Evolutionary conservation across 495 filamentous ascomycete genomes (phyloP).

Genomic region (Trichoderma parareesei): DNA sequence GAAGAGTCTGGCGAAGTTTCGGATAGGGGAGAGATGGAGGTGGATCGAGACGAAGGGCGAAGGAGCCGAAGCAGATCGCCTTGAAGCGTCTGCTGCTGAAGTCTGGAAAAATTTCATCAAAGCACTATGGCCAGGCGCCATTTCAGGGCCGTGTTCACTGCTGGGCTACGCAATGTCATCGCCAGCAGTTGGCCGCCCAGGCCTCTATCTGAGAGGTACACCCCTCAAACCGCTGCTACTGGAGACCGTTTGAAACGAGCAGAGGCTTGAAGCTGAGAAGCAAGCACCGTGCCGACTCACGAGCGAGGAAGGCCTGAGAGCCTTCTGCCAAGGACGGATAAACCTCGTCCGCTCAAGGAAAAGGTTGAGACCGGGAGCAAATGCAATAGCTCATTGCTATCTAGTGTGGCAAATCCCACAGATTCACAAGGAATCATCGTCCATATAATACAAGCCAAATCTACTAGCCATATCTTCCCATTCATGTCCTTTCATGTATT

Average conservation of each 20-base stretch:
- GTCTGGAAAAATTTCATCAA: background rate
- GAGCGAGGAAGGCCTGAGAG: no score
- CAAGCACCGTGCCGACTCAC: no score
- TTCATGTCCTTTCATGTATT: background rate
- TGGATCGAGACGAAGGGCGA: slow-evolving; percentile 18
- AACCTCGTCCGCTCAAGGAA: no score
- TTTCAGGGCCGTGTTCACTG: background rate
- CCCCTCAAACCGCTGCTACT: no score
- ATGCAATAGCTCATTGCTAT: no score
- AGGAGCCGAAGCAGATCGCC: slow-evolving; percentile 11
- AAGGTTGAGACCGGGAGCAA: no score
- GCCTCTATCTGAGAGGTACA: background rate
- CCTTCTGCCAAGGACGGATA: background rate
- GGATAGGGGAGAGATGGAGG: slow-evolving; percentile 26
- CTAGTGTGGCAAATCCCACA: no score
- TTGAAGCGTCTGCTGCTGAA: background rate
- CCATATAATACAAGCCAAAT: slow-evolving; percentile 5
- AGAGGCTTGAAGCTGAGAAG: no score
- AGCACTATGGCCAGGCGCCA: background rate
- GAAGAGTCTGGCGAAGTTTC: slow-evolving; percentile 19
- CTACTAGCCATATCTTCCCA: background rate
- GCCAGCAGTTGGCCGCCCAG: background rate
- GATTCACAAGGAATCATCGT: background rate
- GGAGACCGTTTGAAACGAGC: no score
- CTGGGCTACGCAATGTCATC: background rate